Evolutionary conservation across 1,139 yeast genomes (phyloP), one percentile per base, ranked within the genome.

Genomic region (Pneumocystis sp.): DNA sequence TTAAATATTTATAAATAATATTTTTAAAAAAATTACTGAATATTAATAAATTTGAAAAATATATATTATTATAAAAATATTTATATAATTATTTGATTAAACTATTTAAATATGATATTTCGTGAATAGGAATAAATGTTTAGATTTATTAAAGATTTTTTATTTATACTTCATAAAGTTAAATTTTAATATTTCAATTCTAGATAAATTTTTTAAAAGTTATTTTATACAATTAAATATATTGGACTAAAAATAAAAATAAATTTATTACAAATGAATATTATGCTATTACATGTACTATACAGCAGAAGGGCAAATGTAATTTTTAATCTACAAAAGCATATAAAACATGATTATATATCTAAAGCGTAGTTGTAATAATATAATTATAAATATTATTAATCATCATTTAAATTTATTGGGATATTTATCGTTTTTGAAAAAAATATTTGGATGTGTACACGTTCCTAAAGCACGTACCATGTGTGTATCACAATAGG

Each of bases 391-490:
- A 21, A 15, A 50, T 50, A 25, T 50, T 25, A 50, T 12, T 4
- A 50, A 17, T 50, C 25, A 7, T 6, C 25, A 50, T 25, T 50
- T 50, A 50, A 25, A 25, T 50, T 50, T 50, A 50, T 50, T 31
- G 10, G 57, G 57, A 50, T 50, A 50, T 50, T 50, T 50, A 0
- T 17, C 34, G 10, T 50, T 50, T 25, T 35, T 61, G 68, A 89
- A 84, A 72, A 87, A 89, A 17, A 83, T 84, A 21, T 80, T 81
- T 0, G 96, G 96, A 1, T 93, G 85, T 1, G 95, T 87, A 69
- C 89, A 82, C 2, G 93, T 82, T 0, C 96, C 96, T 69, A 90
- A 78, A 1, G 93, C 90, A 69, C 96, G 80, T 68, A 80, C 80
- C 29, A 93, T 90, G 71, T 84, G 86, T 64, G 81, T 79, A 70